Evolutionary conservation across 177 flowering plant genomes (phyloP).

Genomic region (Vitis hybrid): DNA sequence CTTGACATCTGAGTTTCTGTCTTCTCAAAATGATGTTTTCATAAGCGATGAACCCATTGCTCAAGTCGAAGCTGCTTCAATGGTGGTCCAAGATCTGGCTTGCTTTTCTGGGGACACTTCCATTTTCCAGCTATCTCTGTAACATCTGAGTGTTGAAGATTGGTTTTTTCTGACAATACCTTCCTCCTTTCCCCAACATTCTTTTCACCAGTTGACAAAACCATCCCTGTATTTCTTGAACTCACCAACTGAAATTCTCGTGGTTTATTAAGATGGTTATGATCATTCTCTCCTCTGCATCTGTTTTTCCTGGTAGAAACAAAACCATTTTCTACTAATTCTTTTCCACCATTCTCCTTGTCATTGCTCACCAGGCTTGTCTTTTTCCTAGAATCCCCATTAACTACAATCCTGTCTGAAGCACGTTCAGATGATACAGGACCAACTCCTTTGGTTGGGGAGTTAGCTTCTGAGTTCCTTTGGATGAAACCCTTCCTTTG

Average conservation of each 20-base stretch:
- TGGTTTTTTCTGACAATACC: slow-evolving; percentile 44
- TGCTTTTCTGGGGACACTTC: slow-evolving; percentile 59
- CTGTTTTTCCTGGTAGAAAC: slow-evolving; percentile 43
- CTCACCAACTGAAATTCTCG: neutral
- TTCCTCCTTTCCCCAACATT: slow-evolving; percentile 20
- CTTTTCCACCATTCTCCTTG: slow-evolving; percentile 21
- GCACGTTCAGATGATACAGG: neutral
- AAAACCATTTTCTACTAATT: slow-evolving; percentile 33
- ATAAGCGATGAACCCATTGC: slow-evolving; percentile 45
- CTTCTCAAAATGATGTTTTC: neutral
- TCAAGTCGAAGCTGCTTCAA: slow-evolving; percentile 71
- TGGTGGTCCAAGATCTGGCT: slow-evolving; percentile 60
- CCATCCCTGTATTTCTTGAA: slow-evolving; percentile 1
- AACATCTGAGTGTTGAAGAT: slow-evolving; percentile 18
- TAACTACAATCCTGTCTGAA: neutral
- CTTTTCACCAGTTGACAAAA: slow-evolving; percentile 7
- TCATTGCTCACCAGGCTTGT: slow-evolving; percentile 1
- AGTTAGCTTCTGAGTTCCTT: neutral
- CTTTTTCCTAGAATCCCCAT: slow-evolving; percentile 2
- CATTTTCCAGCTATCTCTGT: slow-evolving; percentile 52
- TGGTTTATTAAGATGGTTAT: slow-evolving; percentile 14
- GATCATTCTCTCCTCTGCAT: slow-evolving; percentile 8
- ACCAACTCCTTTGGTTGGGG: neutral
- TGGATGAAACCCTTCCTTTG: neutral
- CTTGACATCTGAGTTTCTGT: too few species aligned